Evolutionary conservation across 805 yeast species (phyloP), one percentile per base, ranked within the genome.

Genomic region (Saccharomycopsis fibuligera): DNA sequence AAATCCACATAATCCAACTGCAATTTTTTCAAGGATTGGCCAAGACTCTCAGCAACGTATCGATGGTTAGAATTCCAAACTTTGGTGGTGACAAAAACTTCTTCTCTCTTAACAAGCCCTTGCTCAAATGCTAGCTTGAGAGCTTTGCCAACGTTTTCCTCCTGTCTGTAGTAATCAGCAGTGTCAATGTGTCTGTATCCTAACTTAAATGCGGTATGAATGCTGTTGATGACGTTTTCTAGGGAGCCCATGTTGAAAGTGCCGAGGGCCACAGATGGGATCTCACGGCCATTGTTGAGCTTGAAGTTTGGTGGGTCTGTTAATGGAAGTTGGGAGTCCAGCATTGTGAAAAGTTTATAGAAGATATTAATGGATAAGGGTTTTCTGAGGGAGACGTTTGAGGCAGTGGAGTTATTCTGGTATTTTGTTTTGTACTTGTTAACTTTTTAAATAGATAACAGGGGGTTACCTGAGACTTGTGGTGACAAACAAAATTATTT

Each of bases 101-200:
- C 81, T 25, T 73, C 73, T 61, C 93, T 74, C 51, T 79, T 78
- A 24, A 83, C 68, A 3, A 45, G 5, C 5, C 49, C 49, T 23
- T 45, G 36, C 24, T 45, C 30, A 12, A 83, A 84, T 38, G 81
- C 66, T 45, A 77, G 81, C 47, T 65, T 72, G 44, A 75, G 68
- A 24, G 76, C 80, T 51, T 64, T 65, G 21, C 87, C 86, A 44
- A 83, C 83, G 45, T 73, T 75, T 44, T 62, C 79, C 63, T 85
- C 91, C 59, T 83, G 84, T 8, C 71, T 68, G 65, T 85, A 86
- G 43, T 73, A 71, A 35, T 79, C 77, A 29, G 95, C 93, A 21
- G 87, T 78, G 64, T 86, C 95, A 55, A 86, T 81, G 63, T 86
- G 95, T 56, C 78, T 74, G 68, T 83, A 83, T 27, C 91, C 91